Evolutionary conservation across 2,329 filamentous ascomycete genomes (phyloP).

Genomic region (Colletotrichum sp.): DNA sequence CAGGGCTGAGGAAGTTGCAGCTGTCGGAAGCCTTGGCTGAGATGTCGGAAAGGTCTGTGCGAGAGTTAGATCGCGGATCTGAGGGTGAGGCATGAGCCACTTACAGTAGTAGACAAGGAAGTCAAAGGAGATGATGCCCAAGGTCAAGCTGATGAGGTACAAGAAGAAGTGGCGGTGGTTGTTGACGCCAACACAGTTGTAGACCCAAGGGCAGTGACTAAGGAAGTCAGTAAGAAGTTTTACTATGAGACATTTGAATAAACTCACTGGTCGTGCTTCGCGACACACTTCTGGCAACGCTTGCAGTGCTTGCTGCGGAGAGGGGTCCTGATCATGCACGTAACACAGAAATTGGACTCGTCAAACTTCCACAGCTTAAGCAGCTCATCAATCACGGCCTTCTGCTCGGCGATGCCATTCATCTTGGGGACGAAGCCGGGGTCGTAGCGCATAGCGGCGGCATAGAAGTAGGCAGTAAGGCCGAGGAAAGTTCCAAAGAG

Average conservation of each 20-base stretch:
- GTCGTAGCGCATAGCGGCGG: conserved; percentile 83
- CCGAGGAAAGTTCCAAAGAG: conserved; percentile 69
- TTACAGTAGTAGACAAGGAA: conserved; percentile 75
- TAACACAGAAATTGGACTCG: conserved; percentile 90
- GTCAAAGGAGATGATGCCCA: conserved; percentile 77
- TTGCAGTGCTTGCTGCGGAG: conserved; percentile 96
- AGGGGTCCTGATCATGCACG: conserved; percentile 93
- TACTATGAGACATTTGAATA: neutral
- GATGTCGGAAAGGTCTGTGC: conserved; percentile 67
- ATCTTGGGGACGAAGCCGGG: conserved; percentile 94
- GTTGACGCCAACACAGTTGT: conserved; percentile 94
- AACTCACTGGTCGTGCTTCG: conserved; percentile 93
- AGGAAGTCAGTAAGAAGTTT: neutral
- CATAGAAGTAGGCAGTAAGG: conserved; percentile 85
- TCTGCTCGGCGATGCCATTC: conserved; percentile 87
- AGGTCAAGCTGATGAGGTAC: conserved; percentile 79
- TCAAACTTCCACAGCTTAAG: conserved; percentile 89
- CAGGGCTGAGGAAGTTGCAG: conserved; percentile 79
- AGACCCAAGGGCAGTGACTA: conserved; percentile 96
- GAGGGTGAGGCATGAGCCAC: conserved; percentile 27
- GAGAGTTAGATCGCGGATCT: conserved; percentile 28
- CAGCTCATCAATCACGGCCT: conserved; percentile 86
- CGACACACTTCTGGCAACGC: conserved; percentile 88
- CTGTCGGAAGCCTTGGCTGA: conserved; percentile 55
- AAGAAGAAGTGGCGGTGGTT: conserved; percentile 96